phyloP scores from a whole-genome alignment of 495 filamentous ascomycete species.

The Hypoxylon rickii region DNA sequence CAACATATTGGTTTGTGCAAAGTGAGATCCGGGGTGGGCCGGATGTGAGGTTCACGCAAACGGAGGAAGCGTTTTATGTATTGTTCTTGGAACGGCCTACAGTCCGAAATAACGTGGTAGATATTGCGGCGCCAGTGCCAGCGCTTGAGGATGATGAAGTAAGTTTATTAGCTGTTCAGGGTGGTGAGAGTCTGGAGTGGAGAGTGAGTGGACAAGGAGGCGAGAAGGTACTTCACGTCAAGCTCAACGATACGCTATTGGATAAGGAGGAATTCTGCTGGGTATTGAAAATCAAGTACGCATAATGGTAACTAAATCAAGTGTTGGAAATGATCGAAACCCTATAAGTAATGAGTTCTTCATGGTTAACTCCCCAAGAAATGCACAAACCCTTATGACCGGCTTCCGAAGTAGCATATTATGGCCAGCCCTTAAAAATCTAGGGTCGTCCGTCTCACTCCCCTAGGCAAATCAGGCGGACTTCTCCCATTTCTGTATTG shows the following conservation, averaged over 20 bases:
- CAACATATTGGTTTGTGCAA: slow-evolving; percentile 61
- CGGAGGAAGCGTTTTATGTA: slow-evolving; percentile 58
- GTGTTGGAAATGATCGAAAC: no score
- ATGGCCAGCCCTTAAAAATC: slow-evolving; percentile 5
- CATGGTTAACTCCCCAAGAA: neutral
- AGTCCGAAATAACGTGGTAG: slow-evolving; percentile 31
- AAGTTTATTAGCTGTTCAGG: slow-evolving; percentile 51
- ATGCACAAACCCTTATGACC: no score
- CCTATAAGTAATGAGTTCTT: slow-evolving; percentile 5
- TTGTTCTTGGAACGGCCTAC: slow-evolving; percentile 49
- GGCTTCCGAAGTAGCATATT: no score
- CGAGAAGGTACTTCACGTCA: slow-evolving; percentile 31
- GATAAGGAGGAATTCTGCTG: slow-evolving; percentile 51
- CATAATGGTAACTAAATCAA: slow-evolving; percentile 7
- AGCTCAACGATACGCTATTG: slow-evolving; percentile 37
- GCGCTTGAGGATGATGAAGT: slow-evolving; percentile 49
- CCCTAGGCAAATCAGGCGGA: slow-evolving; percentile 48
- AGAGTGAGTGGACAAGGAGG: slow-evolving; percentile 36
- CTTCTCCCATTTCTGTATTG: slow-evolving; percentile 69
- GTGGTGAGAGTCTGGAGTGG: slow-evolving; percentile 41
- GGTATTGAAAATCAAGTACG: slow-evolving; percentile 56
- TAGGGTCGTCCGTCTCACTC: slow-evolving; percentile 19
- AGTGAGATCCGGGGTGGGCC: slow-evolving; percentile 45
- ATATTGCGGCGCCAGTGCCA: slow-evolving; percentile 51
- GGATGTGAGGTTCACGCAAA: slow-evolving; percentile 57